A percentile compares a stretch with the other conserved stretches of the same genome.
These are phyloP conservation scores for Hyphodiscus sp. DNA, from an alignment of 2,329 filamentous ascomycete species.

Conservation along the genomic window DNA sequence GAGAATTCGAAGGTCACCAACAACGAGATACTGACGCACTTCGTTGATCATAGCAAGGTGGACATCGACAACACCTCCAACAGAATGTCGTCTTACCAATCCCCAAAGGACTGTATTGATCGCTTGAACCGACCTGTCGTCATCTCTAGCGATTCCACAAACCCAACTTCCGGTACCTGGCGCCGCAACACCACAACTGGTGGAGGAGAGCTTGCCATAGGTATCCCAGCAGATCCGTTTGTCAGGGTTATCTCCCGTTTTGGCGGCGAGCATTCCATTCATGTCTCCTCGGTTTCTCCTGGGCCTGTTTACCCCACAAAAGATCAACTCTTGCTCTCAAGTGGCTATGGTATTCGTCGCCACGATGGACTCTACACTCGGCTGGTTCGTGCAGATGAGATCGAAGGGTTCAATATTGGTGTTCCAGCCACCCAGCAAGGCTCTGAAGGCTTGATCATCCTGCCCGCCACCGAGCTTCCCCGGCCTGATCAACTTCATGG, in stretches of 20 bases:
- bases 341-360: conserved; percentile 47
- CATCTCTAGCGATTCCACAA: neutral
- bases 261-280: conserved; percentile 24
- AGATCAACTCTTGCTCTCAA: conserved; percentile 26
- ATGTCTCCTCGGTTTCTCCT: conserved; percentile 18
- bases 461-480: conserved; percentile 14
- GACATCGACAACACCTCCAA: neutral
- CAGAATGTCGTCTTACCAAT: conserved; percentile 13
- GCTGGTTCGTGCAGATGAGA: conserved; percentile 48
- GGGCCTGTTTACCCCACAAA: conserved; percentile 17
- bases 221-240: neutral
- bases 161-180: neutral
- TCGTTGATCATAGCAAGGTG: conserved; percentile 6
- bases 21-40: conserved; percentile 20
- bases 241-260: neutral
- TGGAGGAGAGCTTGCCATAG: neutral
- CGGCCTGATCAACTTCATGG: neutral
- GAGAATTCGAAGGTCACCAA: conserved; percentile 5
- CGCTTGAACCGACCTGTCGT: conserved; percentile 1
- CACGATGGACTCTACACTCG: conserved; percentile 48
- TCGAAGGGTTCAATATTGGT: conserved; percentile 34
- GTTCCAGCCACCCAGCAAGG: conserved; percentile 32
- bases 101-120: conserved; percentile 3
- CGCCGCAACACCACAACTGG: neutral
- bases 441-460: conserved; percentile 27